These are phyloP conservation scores for Termitomyces sp. DNA, from an alignment of 768 basidiomycete species.

Conservation along the genomic window DNA sequence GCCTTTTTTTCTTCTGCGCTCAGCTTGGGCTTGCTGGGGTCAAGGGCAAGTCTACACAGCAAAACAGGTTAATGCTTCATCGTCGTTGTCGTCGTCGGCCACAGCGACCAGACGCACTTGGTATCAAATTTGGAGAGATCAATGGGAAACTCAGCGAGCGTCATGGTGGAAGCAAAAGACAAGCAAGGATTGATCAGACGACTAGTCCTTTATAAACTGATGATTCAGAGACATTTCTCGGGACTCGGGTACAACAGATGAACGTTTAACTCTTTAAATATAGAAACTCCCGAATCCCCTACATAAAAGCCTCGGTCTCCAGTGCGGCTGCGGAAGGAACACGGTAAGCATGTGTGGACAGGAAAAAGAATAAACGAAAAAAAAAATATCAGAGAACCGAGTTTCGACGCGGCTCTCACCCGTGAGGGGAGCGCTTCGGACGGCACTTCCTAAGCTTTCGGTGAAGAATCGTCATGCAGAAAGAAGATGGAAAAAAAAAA, in stretches of 20 bases:
- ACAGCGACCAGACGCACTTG: constrained; percentile 39
- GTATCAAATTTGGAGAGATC: constrained; percentile 69
- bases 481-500: not conserved
- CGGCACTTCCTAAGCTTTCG: constrained; percentile 58
- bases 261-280: not conserved
- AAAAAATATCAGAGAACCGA: constrained; percentile 48
- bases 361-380: constrained; percentile 14
- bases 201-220: too few relatives aligned
- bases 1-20: constrained; percentile 55
- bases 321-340: too few relatives aligned
- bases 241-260: not conserved
- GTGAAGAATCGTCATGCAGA: constrained; percentile 41
- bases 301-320: not conserved
- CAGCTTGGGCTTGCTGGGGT: constrained; percentile 62
- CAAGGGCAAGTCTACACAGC: constrained; percentile 61
- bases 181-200: not conserved
- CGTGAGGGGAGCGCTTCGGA: constrained; percentile 39
- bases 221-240: constrained; percentile 4
- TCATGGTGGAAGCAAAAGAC: constrained; percentile 11
- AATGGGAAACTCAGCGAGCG: constrained; percentile 61
- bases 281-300: not conserved
- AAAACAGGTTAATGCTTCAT: not conserved
- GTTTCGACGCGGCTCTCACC: constrained; percentile 41
- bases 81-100: not conserved
- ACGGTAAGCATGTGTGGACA: not conserved